phyloP scores from a whole-genome alignment of 768 basidiomycete species.

The Boletus vinaceobasis region DNA sequence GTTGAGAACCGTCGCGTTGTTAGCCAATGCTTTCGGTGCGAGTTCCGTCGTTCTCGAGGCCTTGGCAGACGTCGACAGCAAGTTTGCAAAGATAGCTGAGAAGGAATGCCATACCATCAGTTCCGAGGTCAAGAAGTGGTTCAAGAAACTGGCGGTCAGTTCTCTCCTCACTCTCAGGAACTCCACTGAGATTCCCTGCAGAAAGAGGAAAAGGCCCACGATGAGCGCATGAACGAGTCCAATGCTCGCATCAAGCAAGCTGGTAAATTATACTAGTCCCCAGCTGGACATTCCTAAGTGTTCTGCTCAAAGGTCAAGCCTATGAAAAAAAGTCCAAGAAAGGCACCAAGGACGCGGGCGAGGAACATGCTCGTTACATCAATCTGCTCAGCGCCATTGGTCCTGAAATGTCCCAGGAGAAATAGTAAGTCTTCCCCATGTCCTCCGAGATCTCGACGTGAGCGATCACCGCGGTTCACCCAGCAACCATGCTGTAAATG shows the following conservation, averaged over 20 bases:
- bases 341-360: constrained; percentile 58
- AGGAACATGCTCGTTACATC: constrained; percentile 78
- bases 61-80: constrained; percentile 65
- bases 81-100: constrained; percentile 71
- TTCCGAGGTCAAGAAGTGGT: constrained; percentile 77
- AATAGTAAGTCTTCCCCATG: constrained; percentile 51
- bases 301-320: constrained; percentile 45
- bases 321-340: constrained; percentile 84
- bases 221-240: constrained; percentile 61
- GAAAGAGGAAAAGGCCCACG: constrained; percentile 81
- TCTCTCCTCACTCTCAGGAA: neutral
- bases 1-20: constrained; percentile 1
- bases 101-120: constrained; percentile 68
- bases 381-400: constrained; percentile 67
- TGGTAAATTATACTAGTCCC: constrained; percentile 34
- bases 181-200: constrained; percentile 26
- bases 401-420: constrained; percentile 77
- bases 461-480: neutral
- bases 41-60: constrained; percentile 67
- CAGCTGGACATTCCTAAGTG: constrained; percentile 1
- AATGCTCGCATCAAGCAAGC: constrained; percentile 79
- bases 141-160: constrained; percentile 76
- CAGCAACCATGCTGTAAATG: constrained; percentile 63
- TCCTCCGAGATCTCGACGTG: neutral
- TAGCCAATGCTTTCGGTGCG: constrained; percentile 66